These are phyloP conservation scores for Fraxinus xanthoxyloides DNA, from an alignment of 305 asterid species.

Conservation along the genomic window DNA sequence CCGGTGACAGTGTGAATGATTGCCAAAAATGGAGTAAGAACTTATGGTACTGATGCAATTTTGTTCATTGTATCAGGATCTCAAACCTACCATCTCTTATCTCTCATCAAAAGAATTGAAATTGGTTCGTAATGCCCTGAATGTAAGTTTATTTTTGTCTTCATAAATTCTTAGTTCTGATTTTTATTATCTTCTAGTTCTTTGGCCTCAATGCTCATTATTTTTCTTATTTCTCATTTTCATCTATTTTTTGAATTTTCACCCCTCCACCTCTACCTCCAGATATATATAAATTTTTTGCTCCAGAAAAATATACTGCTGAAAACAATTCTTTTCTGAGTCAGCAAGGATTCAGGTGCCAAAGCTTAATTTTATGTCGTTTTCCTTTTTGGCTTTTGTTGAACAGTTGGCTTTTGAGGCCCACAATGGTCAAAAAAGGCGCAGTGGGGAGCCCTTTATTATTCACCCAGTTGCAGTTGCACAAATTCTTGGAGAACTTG, in stretches of 20 bases:
- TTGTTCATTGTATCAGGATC: constrained; percentile 55
- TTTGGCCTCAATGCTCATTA: not conserved
- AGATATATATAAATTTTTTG: not conserved
- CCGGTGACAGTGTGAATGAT: not conserved
- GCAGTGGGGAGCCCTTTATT: constrained; percentile 95
- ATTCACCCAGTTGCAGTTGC: constrained; percentile 98
- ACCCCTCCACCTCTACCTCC: not conserved
- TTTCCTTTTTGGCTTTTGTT: constrained; percentile 16
- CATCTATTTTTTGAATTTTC: not conserved
- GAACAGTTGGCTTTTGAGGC: constrained; percentile 88
- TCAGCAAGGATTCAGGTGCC: not conserved
- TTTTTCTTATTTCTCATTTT: not conserved
- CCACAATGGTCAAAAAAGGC: constrained; percentile 93
- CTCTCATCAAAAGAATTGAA: constrained; percentile 69
- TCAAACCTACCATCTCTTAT: constrained; percentile 70
- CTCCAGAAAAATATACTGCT: not conserved
- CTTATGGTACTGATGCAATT: not conserved
- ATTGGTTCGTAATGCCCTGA: constrained; percentile 64
- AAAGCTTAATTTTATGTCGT: not conserved
- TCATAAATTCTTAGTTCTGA: not conserved
- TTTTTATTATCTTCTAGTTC: not conserved
- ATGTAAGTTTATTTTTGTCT: constrained; percentile 49
- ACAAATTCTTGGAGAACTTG: constrained; percentile 90
- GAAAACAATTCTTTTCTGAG: not conserved
- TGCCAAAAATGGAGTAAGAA: not conserved